Conservation (phyloP, 495 filamentous ascomycete species). For the Rostrohypoxylon terebratum region DNA sequence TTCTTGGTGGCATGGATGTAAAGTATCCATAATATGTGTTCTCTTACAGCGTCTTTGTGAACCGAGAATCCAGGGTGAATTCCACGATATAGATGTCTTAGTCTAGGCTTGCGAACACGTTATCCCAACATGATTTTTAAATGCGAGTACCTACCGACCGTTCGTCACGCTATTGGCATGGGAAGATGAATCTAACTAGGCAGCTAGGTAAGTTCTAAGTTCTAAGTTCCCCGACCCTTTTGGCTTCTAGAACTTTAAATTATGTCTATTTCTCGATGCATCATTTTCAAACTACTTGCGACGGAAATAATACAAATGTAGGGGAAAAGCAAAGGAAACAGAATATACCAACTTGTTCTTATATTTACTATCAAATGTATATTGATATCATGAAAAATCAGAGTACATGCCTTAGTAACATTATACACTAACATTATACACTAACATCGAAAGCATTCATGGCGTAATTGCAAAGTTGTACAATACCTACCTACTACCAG, state of each 20-base stretch:
- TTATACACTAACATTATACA: neutral
- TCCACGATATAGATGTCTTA: neutral
- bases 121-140: slow-evolving; percentile 1
- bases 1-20: neutral
- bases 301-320: neutral
- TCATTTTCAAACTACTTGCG: neutral
- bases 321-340: neutral
- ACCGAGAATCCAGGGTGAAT: neutral
- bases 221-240: slow-evolving; percentile 6
- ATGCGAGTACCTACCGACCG: slow-evolving; percentile 23
- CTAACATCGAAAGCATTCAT: neutral
- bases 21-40: neutral
- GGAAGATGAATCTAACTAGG: slow-evolving; percentile 1
- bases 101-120: neutral
- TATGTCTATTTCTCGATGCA: neutral
- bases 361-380: neutral
- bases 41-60: neutral
- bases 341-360: slow-evolving; percentile 2
- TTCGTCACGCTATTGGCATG: slow-evolving; percentile 30
- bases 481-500: too few relatives aligned
- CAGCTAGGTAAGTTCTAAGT: too few relatives aligned
- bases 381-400: neutral
- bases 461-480: neutral
- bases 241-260: slow-evolving; percentile 1
- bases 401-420: neutral